These are phyloP conservation scores for Yamadazyma jaroonii DNA, from an alignment of 1,139 yeast species.

Conservation along the genomic window DNA sequence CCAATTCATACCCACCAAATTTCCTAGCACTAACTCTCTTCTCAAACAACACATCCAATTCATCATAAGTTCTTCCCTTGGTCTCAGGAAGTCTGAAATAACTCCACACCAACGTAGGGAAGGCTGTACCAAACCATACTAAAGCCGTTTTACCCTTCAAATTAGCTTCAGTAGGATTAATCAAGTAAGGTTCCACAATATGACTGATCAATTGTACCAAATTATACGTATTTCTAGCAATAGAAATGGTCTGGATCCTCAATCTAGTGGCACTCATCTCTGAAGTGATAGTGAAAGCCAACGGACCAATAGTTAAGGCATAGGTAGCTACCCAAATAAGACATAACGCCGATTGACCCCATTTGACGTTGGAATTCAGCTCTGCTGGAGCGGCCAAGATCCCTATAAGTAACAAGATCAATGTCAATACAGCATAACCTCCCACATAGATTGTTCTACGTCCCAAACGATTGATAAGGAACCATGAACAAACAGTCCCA, in stretches of 20 bases:
- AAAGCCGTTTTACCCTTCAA: slow-evolving; percentile 23
- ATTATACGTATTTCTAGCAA: slow-evolving; percentile 19
- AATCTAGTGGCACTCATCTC: slow-evolving; percentile 21
- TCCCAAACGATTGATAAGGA: slow-evolving; percentile 19
- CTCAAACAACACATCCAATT: slow-evolving; percentile 19
- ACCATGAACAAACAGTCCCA: slow-evolving; percentile 21
- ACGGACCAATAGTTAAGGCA: slow-evolving; percentile 20
- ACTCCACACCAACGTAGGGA: slow-evolving; percentile 18
- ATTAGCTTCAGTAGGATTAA: slow-evolving; percentile 19
- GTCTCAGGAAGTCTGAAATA: slow-evolving; percentile 21
- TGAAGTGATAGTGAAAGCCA: slow-evolving; percentile 20
- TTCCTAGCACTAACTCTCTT: slow-evolving; percentile 15
- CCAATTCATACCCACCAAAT: slow-evolving; percentile 4
- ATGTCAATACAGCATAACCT: slow-evolving; percentile 21
- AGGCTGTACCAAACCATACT: slow-evolving; percentile 36
- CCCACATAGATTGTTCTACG: slow-evolving; percentile 21
- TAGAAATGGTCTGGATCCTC: slow-evolving; percentile 20
- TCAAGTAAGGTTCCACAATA: slow-evolving; percentile 19
- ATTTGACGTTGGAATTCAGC: slow-evolving; percentile 11
- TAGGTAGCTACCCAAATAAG: slow-evolving; percentile 20
- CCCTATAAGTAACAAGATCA: slow-evolving; percentile 42
- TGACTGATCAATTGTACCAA: slow-evolving; percentile 14
- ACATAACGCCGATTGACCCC: slow-evolving; percentile 19
- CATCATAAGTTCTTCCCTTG: slow-evolving; percentile 19
- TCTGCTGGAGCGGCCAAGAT: slow-evolving; percentile 26